phyloP scores from a whole-genome alignment of 116 monocot species.

The Zostera marina region DNA sequence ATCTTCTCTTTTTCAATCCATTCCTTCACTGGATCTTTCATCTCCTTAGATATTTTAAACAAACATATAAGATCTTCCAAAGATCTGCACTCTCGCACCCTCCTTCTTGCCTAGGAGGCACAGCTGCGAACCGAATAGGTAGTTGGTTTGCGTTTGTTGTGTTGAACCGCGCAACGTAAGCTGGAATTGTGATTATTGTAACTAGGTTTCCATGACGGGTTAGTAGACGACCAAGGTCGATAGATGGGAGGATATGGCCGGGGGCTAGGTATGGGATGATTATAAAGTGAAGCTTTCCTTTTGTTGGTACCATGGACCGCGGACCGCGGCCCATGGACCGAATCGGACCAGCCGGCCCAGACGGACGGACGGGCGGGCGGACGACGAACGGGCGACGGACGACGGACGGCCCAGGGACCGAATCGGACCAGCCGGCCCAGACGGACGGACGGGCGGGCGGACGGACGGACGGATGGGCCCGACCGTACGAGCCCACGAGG shows the following conservation, averaged over 20 bases:
- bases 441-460: too few relatives aligned
- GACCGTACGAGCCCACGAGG: too few relatives aligned
- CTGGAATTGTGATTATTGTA: constrained; percentile 12
- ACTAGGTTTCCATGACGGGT: constrained; percentile 3
- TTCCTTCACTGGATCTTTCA: neutral
- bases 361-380: too few relatives aligned
- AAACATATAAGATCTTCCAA: neutral
- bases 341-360: too few relatives aligned
- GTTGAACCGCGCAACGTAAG: constrained; percentile 9
- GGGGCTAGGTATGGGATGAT: constrained; percentile 12
- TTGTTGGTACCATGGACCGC: too few relatives aligned
- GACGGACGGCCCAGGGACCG: too few relatives aligned
- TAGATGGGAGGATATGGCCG: constrained; percentile 18
- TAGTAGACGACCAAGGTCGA: constrained; percentile 14
- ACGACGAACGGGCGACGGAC: too few relatives aligned
- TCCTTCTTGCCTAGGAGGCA: constrained; percentile 1
- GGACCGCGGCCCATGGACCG: too few relatives aligned
- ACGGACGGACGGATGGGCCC: too few relatives aligned
- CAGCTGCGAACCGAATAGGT: neutral
- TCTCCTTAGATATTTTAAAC: neutral
- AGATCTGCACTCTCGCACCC: constrained; percentile 8
- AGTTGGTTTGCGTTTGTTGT: neutral
- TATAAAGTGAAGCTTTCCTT: constrained; percentile 10
- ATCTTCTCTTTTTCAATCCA: neutral
- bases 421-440: too few relatives aligned